phyloP scores from a whole-genome alignment of 345 rosid species.

The Salix caprea region DNA sequence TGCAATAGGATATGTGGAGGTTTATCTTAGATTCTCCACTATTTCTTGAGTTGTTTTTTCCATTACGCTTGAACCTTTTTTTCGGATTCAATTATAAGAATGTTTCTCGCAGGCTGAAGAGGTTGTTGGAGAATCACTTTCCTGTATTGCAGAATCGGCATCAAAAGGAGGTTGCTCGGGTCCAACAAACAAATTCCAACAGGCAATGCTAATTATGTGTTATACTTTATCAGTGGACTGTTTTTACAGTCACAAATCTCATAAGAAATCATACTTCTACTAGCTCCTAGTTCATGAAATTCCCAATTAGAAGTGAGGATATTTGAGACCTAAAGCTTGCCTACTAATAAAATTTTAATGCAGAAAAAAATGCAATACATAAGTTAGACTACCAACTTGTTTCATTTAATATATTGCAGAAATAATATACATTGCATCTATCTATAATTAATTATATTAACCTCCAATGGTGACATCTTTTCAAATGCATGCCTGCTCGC shows the following conservation, averaged over 20 bases:
- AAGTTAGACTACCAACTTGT: no score
- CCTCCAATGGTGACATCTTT: no score
- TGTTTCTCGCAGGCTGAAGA: conserved; percentile 35
- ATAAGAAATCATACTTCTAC: no score
- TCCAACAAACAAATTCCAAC: conserved; percentile 31
- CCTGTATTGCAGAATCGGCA: conserved; percentile 30
- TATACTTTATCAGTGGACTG: not conserved
- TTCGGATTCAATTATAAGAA: not conserved
- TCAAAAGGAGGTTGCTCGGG: conserved; percentile 24
- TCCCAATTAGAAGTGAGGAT: no score
- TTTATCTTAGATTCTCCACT: conserved; percentile 5
- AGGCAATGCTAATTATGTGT: conserved; percentile 21
- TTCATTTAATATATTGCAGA: no score
- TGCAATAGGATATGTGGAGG: conserved; percentile 44
- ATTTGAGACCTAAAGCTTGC: no score
- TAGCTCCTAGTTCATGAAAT: no score
- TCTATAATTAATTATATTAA: no score
- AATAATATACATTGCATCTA: no score
- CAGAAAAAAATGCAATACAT: no score
- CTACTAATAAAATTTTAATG: no score
- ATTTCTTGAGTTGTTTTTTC: conserved; percentile 2
- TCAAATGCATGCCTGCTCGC: no score
- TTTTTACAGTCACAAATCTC: not conserved
- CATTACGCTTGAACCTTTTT: not conserved
- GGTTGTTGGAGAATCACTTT: conserved; percentile 43